phyloP scores from a whole-genome alignment of 306 rosid species.

The Crotalaria pallida region DNA sequence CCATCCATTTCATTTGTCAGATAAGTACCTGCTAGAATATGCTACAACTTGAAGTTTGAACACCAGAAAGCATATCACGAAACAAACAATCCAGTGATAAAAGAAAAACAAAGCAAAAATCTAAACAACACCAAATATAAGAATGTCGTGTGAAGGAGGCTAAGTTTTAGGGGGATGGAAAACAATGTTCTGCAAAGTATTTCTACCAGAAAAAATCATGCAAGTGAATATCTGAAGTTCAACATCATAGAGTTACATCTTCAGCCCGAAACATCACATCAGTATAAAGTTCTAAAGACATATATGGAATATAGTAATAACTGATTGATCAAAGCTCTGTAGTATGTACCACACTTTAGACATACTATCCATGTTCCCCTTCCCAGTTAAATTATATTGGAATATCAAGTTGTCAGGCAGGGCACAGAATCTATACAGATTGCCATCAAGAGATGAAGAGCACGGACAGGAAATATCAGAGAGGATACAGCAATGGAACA shows the following conservation, averaged over 20 bases:
- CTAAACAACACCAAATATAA: neutral
- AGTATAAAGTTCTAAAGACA: neutral
- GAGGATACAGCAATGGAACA: neutral
- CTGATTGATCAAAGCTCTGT: neutral
- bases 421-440: neutral
- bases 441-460: neutral
- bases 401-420: neutral
- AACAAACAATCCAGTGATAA: neutral
- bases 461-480: neutral
- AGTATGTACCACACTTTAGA: neutral
- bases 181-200: neutral
- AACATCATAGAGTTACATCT: neutral
- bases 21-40: neutral
- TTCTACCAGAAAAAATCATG: neutral
- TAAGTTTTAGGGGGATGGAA: neutral
- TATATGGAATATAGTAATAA: neutral
- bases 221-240: neutral
- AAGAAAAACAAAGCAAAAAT: neutral
- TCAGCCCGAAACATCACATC: neutral
- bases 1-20: neutral
- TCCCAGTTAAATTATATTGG: neutral
- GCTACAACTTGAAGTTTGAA: neutral
- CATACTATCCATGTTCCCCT: neutral
- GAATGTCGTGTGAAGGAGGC: neutral
- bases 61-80: neutral